Evolutionary conservation across 129 eudicot species (phyloP), one percentile per base, ranked within the genome.

Genomic region (Apium graveolens): DNA sequence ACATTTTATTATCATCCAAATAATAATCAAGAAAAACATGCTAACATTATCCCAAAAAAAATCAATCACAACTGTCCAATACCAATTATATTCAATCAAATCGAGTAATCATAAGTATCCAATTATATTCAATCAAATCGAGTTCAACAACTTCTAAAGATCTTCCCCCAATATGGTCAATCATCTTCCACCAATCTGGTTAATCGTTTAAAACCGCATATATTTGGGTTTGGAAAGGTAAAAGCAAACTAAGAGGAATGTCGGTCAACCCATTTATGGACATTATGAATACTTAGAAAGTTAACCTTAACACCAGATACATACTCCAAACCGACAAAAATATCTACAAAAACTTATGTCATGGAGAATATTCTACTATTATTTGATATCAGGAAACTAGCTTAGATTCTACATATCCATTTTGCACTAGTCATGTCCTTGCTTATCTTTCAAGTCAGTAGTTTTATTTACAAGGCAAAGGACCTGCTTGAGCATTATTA

Each of bases 151-250:
- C 57, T 17, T n/a, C n/a, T n/a, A n/a, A n/a, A n/a, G n/a, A n/a
- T n/a, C n/a, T n/a, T n/a, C n/a, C n/a, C n/a, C n/a, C n/a, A n/a
- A n/a, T n/a, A n/a, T n/a, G n/a, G n/a, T n/a, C n/a, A n/a, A n/a
- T n/a, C n/a, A 83, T 85, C 83, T 87, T 57, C 86, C 91, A 35
- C 89, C 88, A 76, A 79, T 86, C 97, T 87, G 83, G 37, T 71
- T 78, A 83, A 81, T 79, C 68, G 78, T 63, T 72, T 41, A 37
- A 35, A 18, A 34, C 45, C 29, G 26, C 35, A 55, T 74, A 53
- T 18, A 78, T 34, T 38, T 53, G 5, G 24, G 60, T 73, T 24
- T 49, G 12, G 34, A 29, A 70, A 83, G 32, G 41, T 74, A 60
- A 66, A 32, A 78, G 63, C 71, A 55, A 49, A 5, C 18, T 20